Evolutionary conservation across 495 filamentous ascomycete species (phyloP).

Genomic region (Xylaria curta): DNA sequence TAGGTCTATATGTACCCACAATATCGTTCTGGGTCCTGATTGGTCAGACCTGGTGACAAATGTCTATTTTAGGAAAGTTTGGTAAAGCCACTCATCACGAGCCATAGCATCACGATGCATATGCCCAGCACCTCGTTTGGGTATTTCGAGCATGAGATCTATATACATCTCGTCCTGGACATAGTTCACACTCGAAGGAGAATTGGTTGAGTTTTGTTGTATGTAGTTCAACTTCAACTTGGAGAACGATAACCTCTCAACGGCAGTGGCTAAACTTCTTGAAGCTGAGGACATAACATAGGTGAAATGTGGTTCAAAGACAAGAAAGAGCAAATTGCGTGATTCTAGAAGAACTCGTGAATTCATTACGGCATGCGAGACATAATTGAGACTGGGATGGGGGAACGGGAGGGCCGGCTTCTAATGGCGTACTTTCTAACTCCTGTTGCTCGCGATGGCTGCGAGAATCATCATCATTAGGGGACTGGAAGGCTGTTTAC

Average conservation of each 20-base stretch:
- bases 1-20: background rate
- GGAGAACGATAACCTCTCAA: background rate
- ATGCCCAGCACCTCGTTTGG: background rate
- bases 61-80: conserved; percentile 24
- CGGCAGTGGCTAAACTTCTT: background rate
- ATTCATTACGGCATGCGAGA: background rate
- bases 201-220: background rate
- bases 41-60: background rate
- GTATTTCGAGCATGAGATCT: background rate
- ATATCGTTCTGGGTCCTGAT: background rate
- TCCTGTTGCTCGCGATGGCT: background rate
- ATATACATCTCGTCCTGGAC: background rate
- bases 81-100: background rate
- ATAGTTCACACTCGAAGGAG: background rate
- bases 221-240: background rate
- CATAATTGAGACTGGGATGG: background rate
- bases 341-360: too few species aligned
- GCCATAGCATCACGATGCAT: background rate
- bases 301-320: too few species aligned
- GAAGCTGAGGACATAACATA: background rate
- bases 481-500: background rate
- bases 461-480: background rate
- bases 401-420: background rate
- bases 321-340: too few species aligned
- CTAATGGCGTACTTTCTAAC: background rate